Percentiles rank a stretch among this genome's conserved stretches.
Conservation (phyloP, 495 filamentous ascomycete genomes). For the Neurospora sp. region DNA sequence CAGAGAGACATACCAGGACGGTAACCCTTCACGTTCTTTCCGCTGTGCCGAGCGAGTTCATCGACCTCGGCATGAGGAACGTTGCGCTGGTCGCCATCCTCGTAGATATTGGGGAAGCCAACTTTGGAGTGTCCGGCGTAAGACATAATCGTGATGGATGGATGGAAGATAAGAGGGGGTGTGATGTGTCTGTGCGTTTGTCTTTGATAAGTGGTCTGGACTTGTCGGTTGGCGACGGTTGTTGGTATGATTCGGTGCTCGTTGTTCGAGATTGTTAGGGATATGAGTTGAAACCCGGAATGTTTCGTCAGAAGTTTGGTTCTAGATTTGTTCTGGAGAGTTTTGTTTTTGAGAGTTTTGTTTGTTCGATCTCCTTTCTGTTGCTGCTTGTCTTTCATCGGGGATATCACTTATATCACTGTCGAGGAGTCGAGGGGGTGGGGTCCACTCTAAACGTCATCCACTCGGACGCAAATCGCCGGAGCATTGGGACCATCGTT, state of each 20-base stretch:
- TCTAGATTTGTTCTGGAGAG: background rate
- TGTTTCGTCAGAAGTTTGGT: background rate
- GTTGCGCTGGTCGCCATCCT: constrained; percentile 12
- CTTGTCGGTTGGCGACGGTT: background rate
- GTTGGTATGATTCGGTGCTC: background rate
- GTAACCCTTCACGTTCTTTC: constrained; percentile 17
- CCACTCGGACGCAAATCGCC: background rate
- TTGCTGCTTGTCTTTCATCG: background rate
- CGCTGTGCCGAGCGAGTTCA: constrained; percentile 6
- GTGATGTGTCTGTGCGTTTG: background rate
- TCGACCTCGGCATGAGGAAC: constrained; percentile 10
- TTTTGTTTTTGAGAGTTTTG: background rate
- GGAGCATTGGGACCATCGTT: background rate
- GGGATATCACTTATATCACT: background rate
- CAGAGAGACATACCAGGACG: constrained; percentile 9
- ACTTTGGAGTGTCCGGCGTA: constrained; percentile 12
- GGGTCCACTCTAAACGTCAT: background rate
- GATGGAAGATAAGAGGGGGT: background rate
- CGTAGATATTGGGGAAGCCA: constrained; percentile 12
- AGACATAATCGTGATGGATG: constrained; percentile 4
- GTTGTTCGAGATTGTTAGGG: background rate
- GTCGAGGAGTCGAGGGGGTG: background rate
- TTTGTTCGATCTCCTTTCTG: background rate
- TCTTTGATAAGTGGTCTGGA: background rate
- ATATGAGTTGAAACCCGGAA: background rate